Evolutionary conservation across 2,329 filamentous ascomycete species (phyloP), one percentile per base, ranked within the genome.

Genomic region (Botrytis cinerea): DNA sequence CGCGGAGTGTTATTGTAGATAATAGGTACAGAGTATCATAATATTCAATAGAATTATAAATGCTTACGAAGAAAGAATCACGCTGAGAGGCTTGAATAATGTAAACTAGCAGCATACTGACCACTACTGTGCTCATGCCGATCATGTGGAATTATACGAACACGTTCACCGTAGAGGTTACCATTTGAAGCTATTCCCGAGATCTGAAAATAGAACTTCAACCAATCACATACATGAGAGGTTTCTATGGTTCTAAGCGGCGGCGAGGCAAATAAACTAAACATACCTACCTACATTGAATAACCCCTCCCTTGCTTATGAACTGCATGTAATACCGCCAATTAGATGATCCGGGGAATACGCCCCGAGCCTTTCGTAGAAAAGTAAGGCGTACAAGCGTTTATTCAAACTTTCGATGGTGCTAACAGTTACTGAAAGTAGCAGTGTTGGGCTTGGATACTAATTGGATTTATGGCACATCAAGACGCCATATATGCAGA

Each of bases 381-480:
- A 64, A 64, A 45, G 40, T 46, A 64, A 45, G 61, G 61, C 61
- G 61, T 64, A 28, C 61, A 43, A 64, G 61, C 40, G 61, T 63
- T 63, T 45, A 63, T 22, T 28, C 43, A 20, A 64, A 28, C n/a
- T 28, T 63, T 45, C 1, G 12, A n/a, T 45, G 40, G 61, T 32
- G 28, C n/a, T 18, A 32, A 43, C 61, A 61, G 16, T 54, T 28
- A 8, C 51, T 54, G 51, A 18, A 54, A 54, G 51, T 54, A 54
- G 51, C 51, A 28, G 28, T 54, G 25, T 54, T 54, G 59, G 59
- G 59, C 59, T n/a, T 40, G 35, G 60, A 43, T 62, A 43, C 43
- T 43, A 28, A 32, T 43, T 64, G 61, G 5, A 46, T 32, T 64
- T 18, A 43, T 62, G 60, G 35, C 40, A 40, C 22, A 61, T 40